Evolutionary conservation across 1,139 yeast species (phyloP), one percentile per base, ranked within the genome.

Genomic region (Waltiozyma sp.): DNA sequence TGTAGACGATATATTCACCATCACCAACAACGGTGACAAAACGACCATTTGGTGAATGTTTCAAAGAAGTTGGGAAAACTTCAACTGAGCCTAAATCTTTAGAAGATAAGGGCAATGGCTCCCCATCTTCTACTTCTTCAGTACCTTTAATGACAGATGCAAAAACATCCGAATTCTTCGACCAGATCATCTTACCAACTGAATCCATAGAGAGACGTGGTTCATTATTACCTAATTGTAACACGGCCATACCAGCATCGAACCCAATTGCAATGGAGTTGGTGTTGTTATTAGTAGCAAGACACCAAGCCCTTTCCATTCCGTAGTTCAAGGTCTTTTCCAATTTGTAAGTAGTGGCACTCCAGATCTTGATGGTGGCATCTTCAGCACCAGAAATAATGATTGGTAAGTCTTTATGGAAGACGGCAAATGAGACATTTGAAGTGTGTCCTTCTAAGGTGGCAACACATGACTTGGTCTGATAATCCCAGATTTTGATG

Each of bases 1-100:
- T 88, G 67, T 91, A 93, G 45, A 93, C 82, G 56, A 91, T 87
- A 62, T 87, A 91, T 65, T 91, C 98, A 47, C 96, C 97, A 66
- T 93, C 98, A 59, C 99, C 99, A 45, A 93, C 84, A 40, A 91
- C 96, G 23, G 97, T 84, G 37, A 89, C 97, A 61, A 85, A 91
- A 64, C 96, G 80, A 47, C 99, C 99, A 60, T 93, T 91, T 49
- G 97, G 97, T 37, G 97, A 89, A 64, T 91, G 98, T 40, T 73
- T 69, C 56, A 91, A 72, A 47, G 83, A 73, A 50, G 86, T 86
- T 39, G 98, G 97, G 69, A 81, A 91, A 40, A 91, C 79, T 65
- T 91, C 98, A 46, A 89, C 88, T 21, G 86, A 70, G 11, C 98
- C 98, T 51, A 91, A 71, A 54, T 91, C 97, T 65, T 91, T 87